A percentile compares a stretch with the other conserved stretches of the same genome.
Evolutionary conservation across 768 basidiomycete genomes (phyloP).

Genomic region (Clathrus columnatus): DNA sequence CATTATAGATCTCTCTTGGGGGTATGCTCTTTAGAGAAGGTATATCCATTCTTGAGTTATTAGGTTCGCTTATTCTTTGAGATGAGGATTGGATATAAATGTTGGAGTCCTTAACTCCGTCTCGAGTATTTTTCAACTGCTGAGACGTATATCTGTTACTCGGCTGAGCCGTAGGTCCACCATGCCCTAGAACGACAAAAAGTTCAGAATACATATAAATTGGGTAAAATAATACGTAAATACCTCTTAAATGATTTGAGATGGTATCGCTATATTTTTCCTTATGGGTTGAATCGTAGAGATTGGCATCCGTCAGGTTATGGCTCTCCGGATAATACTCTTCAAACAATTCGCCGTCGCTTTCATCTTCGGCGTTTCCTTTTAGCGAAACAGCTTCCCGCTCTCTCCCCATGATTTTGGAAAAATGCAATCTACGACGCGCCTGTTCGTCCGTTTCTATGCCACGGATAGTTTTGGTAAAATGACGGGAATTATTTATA

Average conservation of each 20-base stretch:
- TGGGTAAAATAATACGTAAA: too few species aligned
- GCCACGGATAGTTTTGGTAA: slow-evolving; percentile 44
- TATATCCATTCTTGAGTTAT: background rate
- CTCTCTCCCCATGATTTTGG: slow-evolving; percentile 15
- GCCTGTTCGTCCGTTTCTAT: slow-evolving; percentile 43
- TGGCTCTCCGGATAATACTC: too few species aligned
- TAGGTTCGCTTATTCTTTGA: background rate
- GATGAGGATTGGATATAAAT: background rate
- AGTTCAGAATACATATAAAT: too few species aligned
- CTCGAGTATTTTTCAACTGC: background rate
- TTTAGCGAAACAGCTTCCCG: slow-evolving; percentile 3
- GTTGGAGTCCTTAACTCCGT: slow-evolving; percentile 26
- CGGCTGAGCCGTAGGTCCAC: slow-evolving; percentile 17
- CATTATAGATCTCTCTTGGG: background rate
- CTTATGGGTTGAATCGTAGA: too few species aligned
- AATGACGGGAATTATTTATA: slow-evolving; percentile 47
- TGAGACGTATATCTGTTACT: background rate
- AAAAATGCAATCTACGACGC: slow-evolving; percentile 27
- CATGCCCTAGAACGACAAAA: too few species aligned
- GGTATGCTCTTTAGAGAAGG: background rate
- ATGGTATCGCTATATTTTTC: too few species aligned
- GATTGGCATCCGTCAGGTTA: too few species aligned
- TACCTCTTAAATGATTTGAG: too few species aligned
- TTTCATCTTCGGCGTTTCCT: background rate
- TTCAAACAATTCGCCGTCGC: too few species aligned